Evolutionary conservation across 192 early-diverging fungal species (phyloP), one percentile per base, ranked within the genome.

Genomic region (Podila horticola): DNA sequence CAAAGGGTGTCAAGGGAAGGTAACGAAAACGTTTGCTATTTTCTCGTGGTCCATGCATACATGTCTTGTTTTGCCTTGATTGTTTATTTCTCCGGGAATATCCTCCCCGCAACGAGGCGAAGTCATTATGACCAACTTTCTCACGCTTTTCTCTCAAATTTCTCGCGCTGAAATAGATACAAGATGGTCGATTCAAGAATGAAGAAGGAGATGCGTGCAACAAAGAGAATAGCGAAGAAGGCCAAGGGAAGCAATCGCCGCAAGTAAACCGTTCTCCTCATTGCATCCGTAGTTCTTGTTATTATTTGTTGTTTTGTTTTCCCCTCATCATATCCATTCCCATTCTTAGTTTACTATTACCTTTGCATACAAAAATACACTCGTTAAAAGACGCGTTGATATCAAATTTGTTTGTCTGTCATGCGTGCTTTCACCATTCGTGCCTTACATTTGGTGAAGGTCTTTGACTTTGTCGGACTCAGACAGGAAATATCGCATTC

Each of bases 171-270:
- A 28, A 59, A 50, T 67, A 79, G 76, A 68, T 86, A 87, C 75
- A 93, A 92, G 93, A 99, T 99, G 97, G 96, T 99, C 6, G 97
- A 99, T 85, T 82, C 91, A 67, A 88, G 95, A 51, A 97, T 99
- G 96, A 97, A 97, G 92, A 97, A 96, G 86, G 97, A 97, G 76
- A 83, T 95, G 77, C 90, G 94, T 33, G 95, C 96, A 2, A 74
- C 87, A 62, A 98, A 97, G 89, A 84, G 93, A 66, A 84, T 85
- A 67, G 90, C 74, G 29, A 92, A 93, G 84, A 87, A 88, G 66
- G 74, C 71, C 62, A 91, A 92, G 86, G 74, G 82, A 71, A 82
- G 83, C 33, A 82, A 82, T 45, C 82, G 88, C 62, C 83, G 74
- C 60, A 85, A 81, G 65, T 83, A 84, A 52, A 67, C 20, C n/a